phyloP scores from a whole-genome alignment of 192 early-diverging fungal genomes.

The Lobosporangium transversale region DNA sequence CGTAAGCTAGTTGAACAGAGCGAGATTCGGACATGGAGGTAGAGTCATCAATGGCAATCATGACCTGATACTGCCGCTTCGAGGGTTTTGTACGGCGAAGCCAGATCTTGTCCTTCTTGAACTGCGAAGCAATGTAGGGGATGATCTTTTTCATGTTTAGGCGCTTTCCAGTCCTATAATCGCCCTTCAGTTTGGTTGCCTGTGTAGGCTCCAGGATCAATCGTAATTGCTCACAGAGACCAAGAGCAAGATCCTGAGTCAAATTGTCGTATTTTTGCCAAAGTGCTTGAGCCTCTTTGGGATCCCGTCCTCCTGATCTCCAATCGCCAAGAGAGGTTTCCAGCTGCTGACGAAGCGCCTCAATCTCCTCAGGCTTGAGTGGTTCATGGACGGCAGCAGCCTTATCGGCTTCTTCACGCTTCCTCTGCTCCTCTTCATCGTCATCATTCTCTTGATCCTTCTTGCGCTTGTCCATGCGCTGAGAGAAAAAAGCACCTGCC shows the following conservation, averaged over 20 bases:
- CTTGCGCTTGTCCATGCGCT: conserved; percentile 48
- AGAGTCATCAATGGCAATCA: conserved; percentile 98
- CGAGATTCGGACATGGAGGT: conserved; percentile 94
- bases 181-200: conserved; percentile 95
- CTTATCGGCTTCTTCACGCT: conserved; percentile 33
- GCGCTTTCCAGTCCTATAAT: conserved; percentile 98
- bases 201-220: conserved; percentile 97
- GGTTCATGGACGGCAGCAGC: conserved; percentile 53
- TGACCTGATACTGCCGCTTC: conserved; percentile 97
- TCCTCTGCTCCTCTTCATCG: conserved; percentile 36
- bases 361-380: conserved; percentile 68
- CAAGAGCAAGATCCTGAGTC: conserved; percentile 90
- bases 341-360: conserved; percentile 81
- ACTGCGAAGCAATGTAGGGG: conserved; percentile 98
- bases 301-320: conserved; percentile 71
- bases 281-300: conserved; percentile 71
- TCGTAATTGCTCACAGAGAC: conserved; percentile 94
- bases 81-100: conserved; percentile 95
- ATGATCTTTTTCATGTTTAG: conserved; percentile 99
- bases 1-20: conserved; percentile 92
- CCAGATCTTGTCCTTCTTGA: conserved; percentile 99
- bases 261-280: conserved; percentile 92
- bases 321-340: conserved; percentile 81
- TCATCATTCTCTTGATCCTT: conserved; percentile 47
- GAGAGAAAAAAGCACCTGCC: conserved; percentile 53